Conservation (phyloP, 352 stramenopile genomes). For the Globisporangium alternatum region DNA sequence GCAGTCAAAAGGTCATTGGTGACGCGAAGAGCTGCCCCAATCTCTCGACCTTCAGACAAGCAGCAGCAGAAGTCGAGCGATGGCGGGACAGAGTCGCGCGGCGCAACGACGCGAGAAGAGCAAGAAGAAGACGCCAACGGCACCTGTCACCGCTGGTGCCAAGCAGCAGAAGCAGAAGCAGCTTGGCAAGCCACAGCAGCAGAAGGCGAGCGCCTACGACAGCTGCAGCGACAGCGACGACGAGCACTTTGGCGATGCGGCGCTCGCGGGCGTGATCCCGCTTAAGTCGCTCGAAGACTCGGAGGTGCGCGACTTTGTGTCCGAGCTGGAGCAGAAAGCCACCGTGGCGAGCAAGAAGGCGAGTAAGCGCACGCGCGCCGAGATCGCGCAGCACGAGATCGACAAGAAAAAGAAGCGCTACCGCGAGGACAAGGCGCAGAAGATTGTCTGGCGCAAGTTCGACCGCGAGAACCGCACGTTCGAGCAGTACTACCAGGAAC, state of each 20-base stretch:
- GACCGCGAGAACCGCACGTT: conserved; percentile 79
- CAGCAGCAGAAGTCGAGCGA: conserved; percentile 5
- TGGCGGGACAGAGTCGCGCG: conserved; percentile 40
- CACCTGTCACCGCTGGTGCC: neutral
- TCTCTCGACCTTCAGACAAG: neutral
- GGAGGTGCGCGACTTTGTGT: conserved; percentile 59
- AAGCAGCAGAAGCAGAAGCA: conserved; percentile 10
- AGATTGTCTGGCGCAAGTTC: conserved; percentile 88
- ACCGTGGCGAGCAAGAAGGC: conserved; percentile 23
- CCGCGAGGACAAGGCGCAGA: conserved; percentile 68
- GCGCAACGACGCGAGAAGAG: conserved; percentile 45
- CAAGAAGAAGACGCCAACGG: conserved; percentile 19
- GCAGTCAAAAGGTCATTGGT: conserved; percentile 14
- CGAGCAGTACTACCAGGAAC: conserved; percentile 79
- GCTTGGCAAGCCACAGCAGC: conserved; percentile 1
- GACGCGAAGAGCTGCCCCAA: conserved; percentile 6
- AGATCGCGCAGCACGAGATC: conserved; percentile 53
- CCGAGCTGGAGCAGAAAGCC: conserved; percentile 37
- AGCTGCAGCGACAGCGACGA: conserved; percentile 47
- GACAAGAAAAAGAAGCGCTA: conserved; percentile 57
- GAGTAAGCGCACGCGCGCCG: conserved; percentile 51
- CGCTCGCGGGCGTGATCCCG: conserved; percentile 36
- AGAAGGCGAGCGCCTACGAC: conserved; percentile 16
- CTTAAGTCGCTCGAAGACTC: conserved; percentile 65
- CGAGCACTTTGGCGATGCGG: conserved; percentile 22